Evolutionary conservation across 1,139 yeast species (phyloP).

Genomic region (Groenewaldozyma auringiensis): DNA sequence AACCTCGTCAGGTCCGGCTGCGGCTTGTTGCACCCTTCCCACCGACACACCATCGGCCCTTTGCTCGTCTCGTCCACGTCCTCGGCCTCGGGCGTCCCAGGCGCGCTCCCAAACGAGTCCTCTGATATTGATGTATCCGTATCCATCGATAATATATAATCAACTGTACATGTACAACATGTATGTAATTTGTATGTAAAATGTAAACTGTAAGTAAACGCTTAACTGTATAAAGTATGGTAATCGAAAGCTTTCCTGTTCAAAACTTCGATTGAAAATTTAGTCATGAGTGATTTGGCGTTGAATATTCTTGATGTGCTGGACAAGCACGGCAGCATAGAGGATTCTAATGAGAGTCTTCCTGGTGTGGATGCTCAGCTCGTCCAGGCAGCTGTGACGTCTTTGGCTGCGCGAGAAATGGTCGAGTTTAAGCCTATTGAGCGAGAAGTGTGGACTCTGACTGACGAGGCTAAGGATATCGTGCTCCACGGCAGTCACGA

Average conservation of each 20-base stretch:
- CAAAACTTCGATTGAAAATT: too few species aligned
- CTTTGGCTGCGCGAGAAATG: slow-evolving; percentile 80
- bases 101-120: slow-evolving; percentile 17
- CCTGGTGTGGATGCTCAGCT: slow-evolving; percentile 46
- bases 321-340: slow-evolving; percentile 51
- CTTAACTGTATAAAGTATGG: too few species aligned
- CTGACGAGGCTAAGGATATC: slow-evolving; percentile 77
- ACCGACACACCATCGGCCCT: slow-evolving; percentile 27
- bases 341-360: slow-evolving; percentile 52
- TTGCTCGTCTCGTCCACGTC: slow-evolving; percentile 9
- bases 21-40: slow-evolving; percentile 32
- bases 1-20: slow-evolving; percentile 31
- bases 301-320: slow-evolving; percentile 53
- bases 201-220: too few species aligned
- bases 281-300: slow-evolving; percentile 40
- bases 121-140: slow-evolving; percentile 11
- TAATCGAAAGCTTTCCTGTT: too few species aligned
- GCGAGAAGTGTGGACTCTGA: slow-evolving; percentile 65
- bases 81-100: slow-evolving; percentile 13
- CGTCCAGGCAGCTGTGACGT: slow-evolving; percentile 72
- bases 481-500: slow-evolving; percentile 83
- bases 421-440: slow-evolving; percentile 68
- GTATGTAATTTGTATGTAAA: too few species aligned
- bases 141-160: too few species aligned
- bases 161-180: too few species aligned